These are phyloP conservation scores for Viola odorata DNA, from an alignment of 345 rosid genomes.

Conservation along the genomic window DNA sequence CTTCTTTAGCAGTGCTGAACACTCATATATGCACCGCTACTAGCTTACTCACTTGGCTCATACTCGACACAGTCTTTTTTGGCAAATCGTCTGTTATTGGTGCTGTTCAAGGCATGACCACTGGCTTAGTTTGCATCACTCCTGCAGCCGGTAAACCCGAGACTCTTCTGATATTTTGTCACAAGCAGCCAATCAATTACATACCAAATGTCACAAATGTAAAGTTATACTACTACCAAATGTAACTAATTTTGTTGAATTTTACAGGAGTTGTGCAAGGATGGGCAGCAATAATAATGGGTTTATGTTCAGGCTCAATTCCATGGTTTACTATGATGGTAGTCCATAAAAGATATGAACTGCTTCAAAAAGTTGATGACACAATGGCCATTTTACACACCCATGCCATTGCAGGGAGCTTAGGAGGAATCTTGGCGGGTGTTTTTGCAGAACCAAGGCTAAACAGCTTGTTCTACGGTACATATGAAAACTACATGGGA, in stretches of 20 bases:
- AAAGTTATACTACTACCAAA: neutral
- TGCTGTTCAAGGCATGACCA: constrained; percentile 55
- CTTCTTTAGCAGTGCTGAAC: constrained; percentile 44
- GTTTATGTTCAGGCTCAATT: constrained; percentile 41
- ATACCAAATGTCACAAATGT: neutral
- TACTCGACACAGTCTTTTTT: constrained; percentile 30
- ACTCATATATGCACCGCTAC: constrained; percentile 47
- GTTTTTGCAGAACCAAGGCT: constrained; percentile 38
- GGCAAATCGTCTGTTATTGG: constrained; percentile 45
- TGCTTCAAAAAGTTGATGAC: constrained; percentile 45
- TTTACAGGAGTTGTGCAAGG: constrained; percentile 40
- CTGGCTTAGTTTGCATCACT: constrained; percentile 50
- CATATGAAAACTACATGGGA: constrained; percentile 20
- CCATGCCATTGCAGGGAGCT: constrained; percentile 46
- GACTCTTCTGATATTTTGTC: neutral
- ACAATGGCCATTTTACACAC: constrained; percentile 51
- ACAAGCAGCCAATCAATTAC: neutral
- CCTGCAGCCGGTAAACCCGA: constrained; percentile 42
- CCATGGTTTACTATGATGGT: constrained; percentile 59
- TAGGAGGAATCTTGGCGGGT: constrained; percentile 39
- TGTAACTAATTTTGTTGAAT: neutral
- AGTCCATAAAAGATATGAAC: constrained; percentile 32
- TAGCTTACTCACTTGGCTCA: constrained; percentile 42
- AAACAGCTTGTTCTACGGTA: constrained; percentile 14
- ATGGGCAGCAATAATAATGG: constrained; percentile 52